Percentiles rank a stretch among this genome's conserved stretches.
These are phyloP conservation scores for Cucurbita ficifolia DNA, from an alignment of 306 rosid species.

Conservation along the genomic window DNA sequence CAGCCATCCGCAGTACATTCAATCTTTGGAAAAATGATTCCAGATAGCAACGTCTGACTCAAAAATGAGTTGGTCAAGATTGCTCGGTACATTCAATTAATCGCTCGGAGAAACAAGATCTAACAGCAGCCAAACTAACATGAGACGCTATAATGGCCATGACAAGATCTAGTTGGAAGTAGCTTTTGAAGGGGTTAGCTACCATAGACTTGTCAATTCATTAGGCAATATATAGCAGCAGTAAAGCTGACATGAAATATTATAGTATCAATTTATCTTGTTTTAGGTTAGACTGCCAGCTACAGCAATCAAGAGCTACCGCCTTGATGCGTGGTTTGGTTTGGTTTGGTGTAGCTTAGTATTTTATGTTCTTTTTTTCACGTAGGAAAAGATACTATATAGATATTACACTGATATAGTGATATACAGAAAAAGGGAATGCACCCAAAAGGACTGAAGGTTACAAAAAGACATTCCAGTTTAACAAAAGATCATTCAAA, in stretches of 20 bases:
- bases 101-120: not conserved
- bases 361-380: too few species aligned
- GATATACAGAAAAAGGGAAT: not conserved
- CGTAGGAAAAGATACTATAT: too few species aligned
- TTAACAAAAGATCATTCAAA: not conserved
- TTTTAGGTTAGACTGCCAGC: not conserved
- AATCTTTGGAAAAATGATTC: not conserved
- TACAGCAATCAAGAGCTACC: not conserved
- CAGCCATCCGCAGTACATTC: not conserved
- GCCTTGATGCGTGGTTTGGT: not conserved
- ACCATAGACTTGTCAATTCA: too few species aligned
- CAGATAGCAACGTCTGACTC: not conserved
- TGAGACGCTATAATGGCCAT: too few species aligned
- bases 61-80: too few species aligned
- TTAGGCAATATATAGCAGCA: not conserved
- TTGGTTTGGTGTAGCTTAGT: too few species aligned
- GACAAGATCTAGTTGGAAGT: too few species aligned
- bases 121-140: not conserved
- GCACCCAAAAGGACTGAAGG: not conserved
- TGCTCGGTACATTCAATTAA: not conserved
- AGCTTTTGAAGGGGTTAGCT: too few species aligned
- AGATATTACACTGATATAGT: not conserved
- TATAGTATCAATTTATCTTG: not conserved
- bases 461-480: not conserved
- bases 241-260: not conserved